Conservation (phyloP, 305 asterid species). For the Coffea humblotiana region DNA sequence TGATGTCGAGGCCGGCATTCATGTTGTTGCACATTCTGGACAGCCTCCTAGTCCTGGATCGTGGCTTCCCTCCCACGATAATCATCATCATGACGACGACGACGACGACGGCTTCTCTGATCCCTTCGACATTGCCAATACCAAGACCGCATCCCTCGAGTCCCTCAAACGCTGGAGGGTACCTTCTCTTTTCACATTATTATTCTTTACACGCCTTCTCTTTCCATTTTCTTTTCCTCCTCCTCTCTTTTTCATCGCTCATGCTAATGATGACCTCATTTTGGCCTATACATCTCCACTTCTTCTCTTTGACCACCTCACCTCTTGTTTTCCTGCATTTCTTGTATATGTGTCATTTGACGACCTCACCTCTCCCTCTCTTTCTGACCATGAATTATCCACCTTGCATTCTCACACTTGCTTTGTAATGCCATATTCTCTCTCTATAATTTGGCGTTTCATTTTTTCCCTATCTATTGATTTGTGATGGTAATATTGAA, state of each 20-base stretch:
- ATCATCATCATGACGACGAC: constrained; percentile 21
- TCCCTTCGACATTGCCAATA: constrained; percentile 77
- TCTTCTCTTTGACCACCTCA: too few species aligned
- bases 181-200: not conserved
- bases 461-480: not conserved
- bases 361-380: not conserved
- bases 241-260: not conserved
- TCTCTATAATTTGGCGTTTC: too few species aligned
- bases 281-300: too few species aligned
- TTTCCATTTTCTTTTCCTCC: not conserved
- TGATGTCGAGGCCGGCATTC: constrained; percentile 48
- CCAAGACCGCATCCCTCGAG: constrained; percentile 69
- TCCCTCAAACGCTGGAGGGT: constrained; percentile 95
- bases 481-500: not conserved
- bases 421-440: not conserved
- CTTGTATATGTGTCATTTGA: not conserved
- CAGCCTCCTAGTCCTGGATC: not conserved
- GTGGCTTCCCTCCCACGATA: constrained; percentile 15
- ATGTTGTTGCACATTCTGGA: constrained; percentile 1
- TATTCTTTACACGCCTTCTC: not conserved
- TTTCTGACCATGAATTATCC: not conserved
- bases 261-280: too few species aligned
- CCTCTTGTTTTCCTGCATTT: too few species aligned
- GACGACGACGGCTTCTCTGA: constrained; percentile 48
- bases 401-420: too few species aligned